Evolutionary conservation across 164 flowering plant species (phyloP).

Genomic region (Sextonia rubra): DNA sequence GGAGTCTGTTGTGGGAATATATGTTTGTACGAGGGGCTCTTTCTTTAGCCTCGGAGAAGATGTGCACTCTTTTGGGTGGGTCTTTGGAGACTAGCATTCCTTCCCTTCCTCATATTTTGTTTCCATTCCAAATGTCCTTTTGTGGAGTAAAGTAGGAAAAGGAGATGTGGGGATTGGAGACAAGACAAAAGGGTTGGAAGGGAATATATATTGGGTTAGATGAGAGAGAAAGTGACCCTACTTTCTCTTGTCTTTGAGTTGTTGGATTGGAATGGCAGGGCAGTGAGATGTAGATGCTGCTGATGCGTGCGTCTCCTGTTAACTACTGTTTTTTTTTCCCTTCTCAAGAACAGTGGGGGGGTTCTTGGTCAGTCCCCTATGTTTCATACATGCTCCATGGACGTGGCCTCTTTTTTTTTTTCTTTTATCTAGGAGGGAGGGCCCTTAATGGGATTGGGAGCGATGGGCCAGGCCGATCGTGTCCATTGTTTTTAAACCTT

Average conservation of each 20-base stretch:
- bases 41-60: conserved; percentile 36
- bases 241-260: conserved; percentile 42
- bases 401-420: too few relatives aligned
- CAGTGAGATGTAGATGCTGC: conserved; percentile 41
- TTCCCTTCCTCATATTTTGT: background rate
- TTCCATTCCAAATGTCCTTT: background rate
- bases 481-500: too few relatives aligned
- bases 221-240: conserved; percentile 15
- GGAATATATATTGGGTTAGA: conserved; percentile 33
- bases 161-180: conserved; percentile 13
- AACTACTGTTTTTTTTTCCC: background rate
- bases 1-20: conserved; percentile 38
- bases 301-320: conserved; percentile 1
- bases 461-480: too few relatives aligned
- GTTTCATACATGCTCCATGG: too few relatives aligned
- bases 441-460: too few relatives aligned
- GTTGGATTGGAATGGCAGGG: conserved; percentile 59
- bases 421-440: too few relatives aligned
- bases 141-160: conserved; percentile 7
- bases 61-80: conserved; percentile 18
- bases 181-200: conserved; percentile 31
- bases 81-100: background rate
- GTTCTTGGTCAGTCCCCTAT: too few relatives aligned
- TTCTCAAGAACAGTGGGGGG: too few relatives aligned
- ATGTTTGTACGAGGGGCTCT: conserved; percentile 20